phyloP scores from a whole-genome alignment of 1,139 yeast species.

The Lodderomyces metapsilosis region DNA sequence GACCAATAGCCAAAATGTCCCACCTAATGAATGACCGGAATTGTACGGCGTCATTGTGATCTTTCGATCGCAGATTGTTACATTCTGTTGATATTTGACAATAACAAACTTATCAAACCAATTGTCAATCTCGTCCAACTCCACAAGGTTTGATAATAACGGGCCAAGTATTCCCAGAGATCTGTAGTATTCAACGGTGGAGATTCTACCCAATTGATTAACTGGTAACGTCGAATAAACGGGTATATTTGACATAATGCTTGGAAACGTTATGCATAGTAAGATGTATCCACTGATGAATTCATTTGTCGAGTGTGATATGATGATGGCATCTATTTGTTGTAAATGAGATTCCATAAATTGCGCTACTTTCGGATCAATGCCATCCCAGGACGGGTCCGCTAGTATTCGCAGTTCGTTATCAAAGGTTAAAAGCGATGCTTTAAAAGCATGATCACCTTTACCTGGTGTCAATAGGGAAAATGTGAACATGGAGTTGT shows the following conservation, averaged over 20 bases:
- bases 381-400: slow-evolving; percentile 75
- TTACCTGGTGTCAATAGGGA: slow-evolving; percentile 35
- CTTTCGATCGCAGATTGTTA: slow-evolving; percentile 50
- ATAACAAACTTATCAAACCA: slow-evolving; percentile 69
- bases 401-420: slow-evolving; percentile 53
- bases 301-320: slow-evolving; percentile 84
- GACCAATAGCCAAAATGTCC: slow-evolving; percentile 79
- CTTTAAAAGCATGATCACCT: slow-evolving; percentile 35
- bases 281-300: slow-evolving; percentile 80
- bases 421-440: slow-evolving; percentile 45
- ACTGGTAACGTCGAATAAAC: slow-evolving; percentile 89
- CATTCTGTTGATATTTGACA: slow-evolving; percentile 77
- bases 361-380: slow-evolving; percentile 32
- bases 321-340: slow-evolving; percentile 62
- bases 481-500: slow-evolving; percentile 36
- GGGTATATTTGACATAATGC: slow-evolving; percentile 61
- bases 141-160: slow-evolving; percentile 55
- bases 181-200: slow-evolving; percentile 80
- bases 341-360: slow-evolving; percentile 46
- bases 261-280: slow-evolving; percentile 61
- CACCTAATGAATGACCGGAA: slow-evolving; percentile 94
- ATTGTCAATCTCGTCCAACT: slow-evolving; percentile 73
- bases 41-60: slow-evolving; percentile 76
- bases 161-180: slow-evolving; percentile 77
- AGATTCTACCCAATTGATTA: slow-evolving; percentile 78